Evolutionary conservation across 345 rosid species (phyloP), one percentile per base, ranked within the genome.

Genomic region (Cardamine chenopodiifolia): DNA sequence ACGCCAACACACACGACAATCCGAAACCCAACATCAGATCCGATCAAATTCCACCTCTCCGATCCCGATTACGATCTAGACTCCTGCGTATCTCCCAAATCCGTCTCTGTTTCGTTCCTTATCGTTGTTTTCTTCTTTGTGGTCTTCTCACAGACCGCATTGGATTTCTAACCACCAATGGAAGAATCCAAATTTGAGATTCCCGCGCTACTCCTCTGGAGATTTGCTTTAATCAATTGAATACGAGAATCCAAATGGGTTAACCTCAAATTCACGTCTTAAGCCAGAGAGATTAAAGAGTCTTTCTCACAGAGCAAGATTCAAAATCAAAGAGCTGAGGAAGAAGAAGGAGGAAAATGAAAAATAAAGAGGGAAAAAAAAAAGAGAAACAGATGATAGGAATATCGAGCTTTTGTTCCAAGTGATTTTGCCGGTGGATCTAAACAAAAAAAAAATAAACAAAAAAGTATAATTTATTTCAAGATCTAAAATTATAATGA

Each of bases 1-100:
- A 20, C 18, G 40, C 40, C 17, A 12, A 48, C 70, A 62, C 75
- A 79, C 81, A 80, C 81, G 73, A 78, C 80, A 76, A 79, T 75
- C 76, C 71, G 80, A 58, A 65, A 62, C 82, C 79, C 88, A 88
- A 85, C 98, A 94, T 94, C 89, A 89, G 98, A 91, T 85, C 92
- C 86, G 72, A 65, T 47, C 62, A 63, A 66, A 28, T 71, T 66
- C 71, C 35, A 19, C 59, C 57, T 61, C 73, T 57, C 75, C 76
- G 72, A 70, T 77, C 78, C 78, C 42, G 75, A 79, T 72, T 68
- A 61, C 61, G 80, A 77, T 77, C 67, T 72, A 49, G 39, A 29
- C 29, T 79, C 67, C 57, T 50, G 74, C 68, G 68, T 70, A 45
- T 42, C 66, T 57, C 29, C 76, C 83, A 62, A 74, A 25, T 58